Conservation (phyloP, 1,284 basidiomycete genomes). For the Ceratobasidium papillatum region DNA sequence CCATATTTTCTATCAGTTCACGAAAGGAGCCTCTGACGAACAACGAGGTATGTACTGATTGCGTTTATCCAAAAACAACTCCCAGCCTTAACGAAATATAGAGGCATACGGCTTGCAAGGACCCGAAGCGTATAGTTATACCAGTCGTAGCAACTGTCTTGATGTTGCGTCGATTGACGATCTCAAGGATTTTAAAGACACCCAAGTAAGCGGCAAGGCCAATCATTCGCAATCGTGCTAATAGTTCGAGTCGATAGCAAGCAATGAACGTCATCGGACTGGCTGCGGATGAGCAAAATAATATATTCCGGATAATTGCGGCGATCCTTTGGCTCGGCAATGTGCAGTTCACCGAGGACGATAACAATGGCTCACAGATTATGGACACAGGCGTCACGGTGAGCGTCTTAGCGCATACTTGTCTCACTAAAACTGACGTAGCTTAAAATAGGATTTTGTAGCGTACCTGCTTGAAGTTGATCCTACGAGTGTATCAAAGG, state of each 20-base stretch:
- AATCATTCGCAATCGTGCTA: neutral
- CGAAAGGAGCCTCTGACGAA: slow-evolving; percentile 89
- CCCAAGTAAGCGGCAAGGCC: slow-evolving; percentile 67
- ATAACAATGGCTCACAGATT: slow-evolving; percentile 82
- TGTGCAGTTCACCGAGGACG: slow-evolving; percentile 88
- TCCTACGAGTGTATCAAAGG: slow-evolving; percentile 80
- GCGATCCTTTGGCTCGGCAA: slow-evolving; percentile 97
- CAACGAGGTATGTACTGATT: slow-evolving; percentile 73
- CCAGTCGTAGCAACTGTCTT: slow-evolving; percentile 89
- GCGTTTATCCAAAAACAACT: neutral
- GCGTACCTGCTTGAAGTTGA: slow-evolving; percentile 95
- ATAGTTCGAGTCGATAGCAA: slow-evolving; percentile 59
- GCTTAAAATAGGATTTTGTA: slow-evolving; percentile 74
- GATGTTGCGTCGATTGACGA: slow-evolving; percentile 95
- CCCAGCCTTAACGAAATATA: slow-evolving; percentile 51
- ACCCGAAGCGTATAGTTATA: slow-evolving; percentile 95
- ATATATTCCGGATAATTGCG: slow-evolving; percentile 95
- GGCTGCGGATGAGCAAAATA: slow-evolving; percentile 81
- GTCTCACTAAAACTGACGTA: neutral
- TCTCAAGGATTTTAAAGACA: slow-evolving; percentile 85
- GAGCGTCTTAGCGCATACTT: neutral
- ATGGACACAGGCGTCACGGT: slow-evolving; percentile 83
- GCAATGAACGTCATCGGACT: slow-evolving; percentile 97
- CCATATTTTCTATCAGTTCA: slow-evolving; percentile 99
- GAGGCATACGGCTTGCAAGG: slow-evolving; percentile 97